Base-by-base conservation (phyloP, 305 asterid species). In the Fraxinus baroniana region DNA sequence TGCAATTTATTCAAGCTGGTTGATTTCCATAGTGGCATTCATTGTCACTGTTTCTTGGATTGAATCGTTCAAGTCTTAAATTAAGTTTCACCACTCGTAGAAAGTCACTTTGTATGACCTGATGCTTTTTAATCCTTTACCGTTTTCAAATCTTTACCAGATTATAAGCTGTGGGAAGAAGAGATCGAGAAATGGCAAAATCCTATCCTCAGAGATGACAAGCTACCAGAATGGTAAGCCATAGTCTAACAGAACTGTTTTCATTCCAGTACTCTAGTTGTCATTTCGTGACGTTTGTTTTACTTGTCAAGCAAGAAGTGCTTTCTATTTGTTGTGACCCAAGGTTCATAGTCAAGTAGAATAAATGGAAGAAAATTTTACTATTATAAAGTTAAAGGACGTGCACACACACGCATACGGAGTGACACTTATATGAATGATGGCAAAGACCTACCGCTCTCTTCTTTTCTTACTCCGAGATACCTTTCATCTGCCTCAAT, bases 141-240 rank as follows among this genome's bases (percentile, higher is more conserved):
- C 72, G 18, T 68, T 44, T 79, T 83, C 39, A 74, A 44, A 78
- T 81, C 62, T 85, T 78, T 79, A 57, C 84, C 92, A 97, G 99
- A 94, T 66, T 97, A 97, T 85, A 93, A 82, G 92, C 81, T 90
- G 68, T 97, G 99, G 99, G 99, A 97, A 89, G 99, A 93, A 92
- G 99, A 97, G 87, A 97, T 97, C 13, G 98, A 97, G 84, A 93
- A 93, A 85, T 97, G 99, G 99, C 99, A 97, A 87, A 91, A 86
- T 83, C 99, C 98, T 71, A 90, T 97, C 81, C 99, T 97, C 66
- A 90, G 85, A 80, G 97, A 97, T 84, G 93, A 86, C 62, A 86
- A 91, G 73, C 89, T 97, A 39, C 99, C 99, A 36, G 99, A 97
- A 87, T 97, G 99, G 99, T 97, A 81, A 87, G 94, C 79, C 72